Evolutionary conservation across 2,329 filamentous ascomycete genomes (phyloP).

Genomic region (Aureobasidium zeae): DNA sequence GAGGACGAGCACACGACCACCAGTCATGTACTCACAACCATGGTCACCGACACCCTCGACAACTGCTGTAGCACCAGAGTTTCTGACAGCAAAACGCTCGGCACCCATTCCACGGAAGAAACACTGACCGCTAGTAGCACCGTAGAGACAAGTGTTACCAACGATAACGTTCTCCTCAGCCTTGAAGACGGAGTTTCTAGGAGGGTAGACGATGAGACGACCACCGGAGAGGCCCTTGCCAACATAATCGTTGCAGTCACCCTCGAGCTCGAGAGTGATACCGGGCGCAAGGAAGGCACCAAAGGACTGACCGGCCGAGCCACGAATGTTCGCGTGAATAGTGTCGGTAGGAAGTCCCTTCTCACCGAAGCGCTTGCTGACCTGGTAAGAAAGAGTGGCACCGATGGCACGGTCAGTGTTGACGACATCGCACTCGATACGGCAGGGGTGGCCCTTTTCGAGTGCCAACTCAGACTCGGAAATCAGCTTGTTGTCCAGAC

Average conservation of each 20-base stretch:
- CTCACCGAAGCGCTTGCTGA: constrained; percentile 86
- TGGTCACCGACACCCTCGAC: constrained; percentile 96
- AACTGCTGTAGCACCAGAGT: constrained; percentile 91
- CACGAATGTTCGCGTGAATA: constrained; percentile 92
- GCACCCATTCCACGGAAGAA: constrained; percentile 97
- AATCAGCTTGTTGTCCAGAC: constrained; percentile 94
- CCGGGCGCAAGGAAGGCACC: constrained; percentile 89
- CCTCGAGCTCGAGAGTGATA: constrained; percentile 89
- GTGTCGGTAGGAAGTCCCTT: constrained; percentile 83
- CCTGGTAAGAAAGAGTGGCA: constrained; percentile 89
- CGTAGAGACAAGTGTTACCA: constrained; percentile 91
- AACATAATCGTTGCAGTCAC: constrained; percentile 93
- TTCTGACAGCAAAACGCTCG: constrained; percentile 91
- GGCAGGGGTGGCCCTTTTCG: constrained; percentile 84
- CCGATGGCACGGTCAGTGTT: constrained; percentile 94
- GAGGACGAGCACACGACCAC: constrained; percentile 78
- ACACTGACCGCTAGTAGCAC: constrained; percentile 79
- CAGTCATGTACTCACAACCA: constrained; percentile 98
- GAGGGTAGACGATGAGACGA: constrained; percentile 86
- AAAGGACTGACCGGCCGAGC: constrained; percentile 92
- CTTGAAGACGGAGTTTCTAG: constrained; percentile 82
- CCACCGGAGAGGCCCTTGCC: constrained; percentile 93
- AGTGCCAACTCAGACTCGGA: constrained; percentile 89
- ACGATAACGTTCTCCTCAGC: constrained; percentile 92
- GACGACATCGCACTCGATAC: constrained; percentile 91